phyloP scores from a whole-genome alignment of 2,329 filamentous ascomycete species.

The Calonectria pseudoreteaudii region DNA sequence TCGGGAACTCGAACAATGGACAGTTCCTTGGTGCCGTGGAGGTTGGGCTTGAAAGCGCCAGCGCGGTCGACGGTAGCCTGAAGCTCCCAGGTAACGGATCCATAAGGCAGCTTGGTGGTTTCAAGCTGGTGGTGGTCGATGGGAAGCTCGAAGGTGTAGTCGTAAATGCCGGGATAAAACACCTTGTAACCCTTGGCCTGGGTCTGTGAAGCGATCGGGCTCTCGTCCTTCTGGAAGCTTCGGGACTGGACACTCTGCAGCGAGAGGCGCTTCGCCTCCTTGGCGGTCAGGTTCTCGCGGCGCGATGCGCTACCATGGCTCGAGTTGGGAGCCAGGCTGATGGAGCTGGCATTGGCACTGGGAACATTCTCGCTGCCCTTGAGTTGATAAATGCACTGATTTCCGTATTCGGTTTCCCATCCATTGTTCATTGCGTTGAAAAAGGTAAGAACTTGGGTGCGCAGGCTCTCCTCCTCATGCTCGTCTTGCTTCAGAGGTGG shows the following conservation, averaged over 20 bases:
- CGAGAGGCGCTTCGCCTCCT: conserved; percentile 76
- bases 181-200: conserved; percentile 83
- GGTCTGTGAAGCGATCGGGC: conserved; percentile 69
- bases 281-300: conserved; percentile 50
- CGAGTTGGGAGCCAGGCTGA: conserved; percentile 43
- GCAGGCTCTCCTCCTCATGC: conserved; percentile 85
- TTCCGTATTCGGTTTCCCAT: conserved; percentile 72
- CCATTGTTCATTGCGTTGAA: conserved; percentile 81
- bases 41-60: conserved; percentile 89
- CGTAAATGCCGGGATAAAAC: conserved; percentile 79
- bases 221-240: conserved; percentile 86
- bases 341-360: conserved; percentile 50
- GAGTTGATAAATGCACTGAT: conserved; percentile 68
- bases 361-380: conserved; percentile 50
- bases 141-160: conserved; percentile 84
- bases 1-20: conserved; percentile 86
- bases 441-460: conserved; percentile 91
- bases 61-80: conserved; percentile 87
- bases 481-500: conserved; percentile 87
- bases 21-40: conserved; percentile 85
- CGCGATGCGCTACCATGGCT: conserved; percentile 38
- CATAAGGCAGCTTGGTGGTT: conserved; percentile 88
- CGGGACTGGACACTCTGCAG: conserved; percentile 84
- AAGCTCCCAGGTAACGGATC: conserved; percentile 88
- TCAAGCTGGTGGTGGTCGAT: conserved; percentile 91